phyloP scores from a whole-genome alignment of 768 basidiomycete genomes.

The Lentinula sp. region DNA sequence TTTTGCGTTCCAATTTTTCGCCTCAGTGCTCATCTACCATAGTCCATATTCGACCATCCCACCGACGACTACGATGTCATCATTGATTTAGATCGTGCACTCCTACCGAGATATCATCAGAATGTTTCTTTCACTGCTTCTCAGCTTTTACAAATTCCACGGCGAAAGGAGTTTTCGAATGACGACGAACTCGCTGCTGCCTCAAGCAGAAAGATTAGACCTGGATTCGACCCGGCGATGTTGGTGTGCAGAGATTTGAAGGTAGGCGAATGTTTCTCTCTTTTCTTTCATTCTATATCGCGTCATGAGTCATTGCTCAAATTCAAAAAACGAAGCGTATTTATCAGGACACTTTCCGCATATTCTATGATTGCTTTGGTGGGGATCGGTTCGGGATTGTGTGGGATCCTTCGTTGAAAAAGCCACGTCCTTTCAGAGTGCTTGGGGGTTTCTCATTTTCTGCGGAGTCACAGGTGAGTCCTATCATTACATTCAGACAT shows the following conservation, averaged over 20 bases:
- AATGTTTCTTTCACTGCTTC: slow-evolving; percentile 48
- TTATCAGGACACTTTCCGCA: slow-evolving; percentile 70
- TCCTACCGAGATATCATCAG: slow-evolving; percentile 72
- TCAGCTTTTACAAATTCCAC: slow-evolving; percentile 28
- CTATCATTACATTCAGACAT: background rate
- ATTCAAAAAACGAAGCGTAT: slow-evolving; percentile 38
- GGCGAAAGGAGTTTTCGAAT: slow-evolving; percentile 39
- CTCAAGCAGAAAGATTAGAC: slow-evolving; percentile 25
- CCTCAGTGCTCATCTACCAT: background rate
- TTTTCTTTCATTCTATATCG: too few relatives aligned
- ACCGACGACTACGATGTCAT: slow-evolving; percentile 82
- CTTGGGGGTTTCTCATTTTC: slow-evolving; percentile 76
- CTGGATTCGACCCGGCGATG: slow-evolving; percentile 78
- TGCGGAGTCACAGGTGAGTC: slow-evolving; percentile 6
- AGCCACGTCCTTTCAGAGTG: slow-evolving; percentile 68
- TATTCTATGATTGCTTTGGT: slow-evolving; percentile 83
- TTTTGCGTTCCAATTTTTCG: background rate
- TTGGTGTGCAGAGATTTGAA: slow-evolving; percentile 66
- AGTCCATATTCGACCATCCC: slow-evolving; percentile 87
- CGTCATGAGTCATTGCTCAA: too few relatives aligned
- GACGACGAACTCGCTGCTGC: slow-evolving; percentile 13
- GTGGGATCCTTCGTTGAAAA: slow-evolving; percentile 73
- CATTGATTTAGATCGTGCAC: slow-evolving; percentile 60
- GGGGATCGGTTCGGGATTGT: slow-evolving; percentile 75
- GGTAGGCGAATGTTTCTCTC: slow-evolving; percentile 8